These are phyloP conservation scores for Cladosporium sp. DNA, from an alignment of 2,329 filamentous ascomycete genomes.

Conservation along the genomic window DNA sequence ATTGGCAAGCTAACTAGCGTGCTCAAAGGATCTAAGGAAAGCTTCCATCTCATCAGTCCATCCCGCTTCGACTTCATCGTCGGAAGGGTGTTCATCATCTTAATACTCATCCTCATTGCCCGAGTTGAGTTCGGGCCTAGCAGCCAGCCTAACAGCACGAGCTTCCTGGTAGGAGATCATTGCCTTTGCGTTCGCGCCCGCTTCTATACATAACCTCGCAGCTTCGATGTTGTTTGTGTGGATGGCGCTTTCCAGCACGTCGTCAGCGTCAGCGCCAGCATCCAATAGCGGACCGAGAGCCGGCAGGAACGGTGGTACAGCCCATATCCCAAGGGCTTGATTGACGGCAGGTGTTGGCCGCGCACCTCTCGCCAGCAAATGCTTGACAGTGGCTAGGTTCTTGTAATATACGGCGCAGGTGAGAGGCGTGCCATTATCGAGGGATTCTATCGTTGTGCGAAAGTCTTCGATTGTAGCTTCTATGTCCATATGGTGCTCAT, in stretches of 20 bases:
- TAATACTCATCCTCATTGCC: not conserved
- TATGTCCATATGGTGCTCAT: conserved; percentile 21
- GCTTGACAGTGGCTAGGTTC: conserved; percentile 19
- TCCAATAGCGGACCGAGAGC: no score
- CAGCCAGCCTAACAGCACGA: conserved; percentile 1
- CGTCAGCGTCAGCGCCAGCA: no score
- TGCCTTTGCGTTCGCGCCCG: conserved; percentile 13
- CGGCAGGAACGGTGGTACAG: no score
- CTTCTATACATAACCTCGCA: conserved; percentile 11
- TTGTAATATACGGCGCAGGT: conserved; percentile 18
- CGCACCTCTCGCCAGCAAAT: conserved; percentile 20
- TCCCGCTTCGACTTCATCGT: not conserved
- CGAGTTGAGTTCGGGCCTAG: not conserved
- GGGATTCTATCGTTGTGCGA: conserved; percentile 5
- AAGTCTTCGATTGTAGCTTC: conserved; percentile 19
- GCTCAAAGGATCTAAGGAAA: not conserved
- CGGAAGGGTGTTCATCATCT: not conserved
- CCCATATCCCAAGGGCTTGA: not conserved
- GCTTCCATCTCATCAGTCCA: conserved; percentile 3
- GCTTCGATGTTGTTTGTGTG: not conserved
- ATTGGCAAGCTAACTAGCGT: not conserved
- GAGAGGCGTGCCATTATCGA: conserved; percentile 17
- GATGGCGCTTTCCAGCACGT: not conserved
- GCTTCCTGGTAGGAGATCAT: not conserved
- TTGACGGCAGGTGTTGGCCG: not conserved